Conservation (phyloP, 106 monocot genomes). For the Posidonia australis region DNA sequence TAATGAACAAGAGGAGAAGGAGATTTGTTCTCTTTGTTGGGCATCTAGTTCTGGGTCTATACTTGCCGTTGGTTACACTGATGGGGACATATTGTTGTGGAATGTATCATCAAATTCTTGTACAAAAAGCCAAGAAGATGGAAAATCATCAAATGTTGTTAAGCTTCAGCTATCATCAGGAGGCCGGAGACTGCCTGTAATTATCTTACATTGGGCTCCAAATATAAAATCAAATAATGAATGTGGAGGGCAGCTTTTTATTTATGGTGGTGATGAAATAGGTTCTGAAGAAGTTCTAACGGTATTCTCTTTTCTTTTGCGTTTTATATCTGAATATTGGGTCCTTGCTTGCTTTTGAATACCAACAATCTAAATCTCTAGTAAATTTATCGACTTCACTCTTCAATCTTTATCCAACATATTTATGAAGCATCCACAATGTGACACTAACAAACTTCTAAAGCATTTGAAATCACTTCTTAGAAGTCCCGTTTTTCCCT, state of each 20-base stretch:
- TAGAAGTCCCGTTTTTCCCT: too few relatives aligned
- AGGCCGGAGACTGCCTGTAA: slow-evolving; percentile 77
- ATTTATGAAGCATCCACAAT: too few relatives aligned
- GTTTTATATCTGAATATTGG: not conserved
- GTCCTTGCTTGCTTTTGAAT: not conserved
- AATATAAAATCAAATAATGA: slow-evolving; percentile 38
- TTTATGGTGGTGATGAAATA: slow-evolving; percentile 97
- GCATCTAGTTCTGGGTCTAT: slow-evolving; percentile 46
- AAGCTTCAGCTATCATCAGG: slow-evolving; percentile 85
- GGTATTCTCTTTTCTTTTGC: slow-evolving; percentile 28
- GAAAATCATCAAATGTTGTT: slow-evolving; percentile 41
- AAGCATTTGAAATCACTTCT: too few relatives aligned
- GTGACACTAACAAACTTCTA: too few relatives aligned
- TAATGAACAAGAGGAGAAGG: slow-evolving; percentile 46
- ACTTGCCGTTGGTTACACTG: slow-evolving; percentile 82
- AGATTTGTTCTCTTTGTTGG: slow-evolving; percentile 95
- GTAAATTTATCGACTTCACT: too few relatives aligned
- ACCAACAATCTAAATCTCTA: not conserved
- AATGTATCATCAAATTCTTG: slow-evolving; percentile 33
- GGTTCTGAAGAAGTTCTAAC: slow-evolving; percentile 98
- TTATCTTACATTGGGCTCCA: slow-evolving; percentile 85
- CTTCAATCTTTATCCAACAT: too few relatives aligned
- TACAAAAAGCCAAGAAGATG: slow-evolving; percentile 36
- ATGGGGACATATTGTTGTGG: slow-evolving; percentile 93
- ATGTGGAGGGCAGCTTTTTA: slow-evolving; percentile 64